These are phyloP conservation scores for Arthroderma sp. DNA, from an alignment of 2,329 filamentous ascomycete genomes.

Conservation along the genomic window DNA sequence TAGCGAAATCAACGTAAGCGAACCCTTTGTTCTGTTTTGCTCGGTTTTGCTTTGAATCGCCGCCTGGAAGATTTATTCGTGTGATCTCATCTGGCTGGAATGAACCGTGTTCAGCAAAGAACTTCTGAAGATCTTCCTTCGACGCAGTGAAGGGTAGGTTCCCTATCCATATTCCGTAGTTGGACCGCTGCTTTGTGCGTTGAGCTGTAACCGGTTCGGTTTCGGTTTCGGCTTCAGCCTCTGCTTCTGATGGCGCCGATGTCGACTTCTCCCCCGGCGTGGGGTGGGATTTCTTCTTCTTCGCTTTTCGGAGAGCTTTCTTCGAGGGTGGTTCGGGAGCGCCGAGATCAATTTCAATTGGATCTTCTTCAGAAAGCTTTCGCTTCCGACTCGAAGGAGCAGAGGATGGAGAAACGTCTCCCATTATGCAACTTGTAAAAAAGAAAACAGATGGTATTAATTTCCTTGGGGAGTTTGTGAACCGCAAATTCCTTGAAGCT, in stretches of 20 bases:
- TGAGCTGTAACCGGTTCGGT: neutral
- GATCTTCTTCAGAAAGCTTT: constrained; percentile 42
- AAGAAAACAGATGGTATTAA: too few relatives aligned
- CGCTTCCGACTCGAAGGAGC: constrained; percentile 40
- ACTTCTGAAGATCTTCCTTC: constrained; percentile 59
- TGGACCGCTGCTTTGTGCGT: constrained; percentile 46
- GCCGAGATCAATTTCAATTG: constrained; percentile 73
- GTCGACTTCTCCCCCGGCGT: constrained; percentile 26
- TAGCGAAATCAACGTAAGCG: constrained; percentile 85
- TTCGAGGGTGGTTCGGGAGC: constrained; percentile 94
- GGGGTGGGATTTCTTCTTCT: constrained; percentile 46
- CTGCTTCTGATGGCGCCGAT: constrained; percentile 22
- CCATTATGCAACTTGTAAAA: constrained; percentile 1
- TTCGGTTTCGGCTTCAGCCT: constrained; percentile 10
- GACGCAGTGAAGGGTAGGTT: constrained; percentile 80
- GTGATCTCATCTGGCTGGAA: constrained; percentile 63
- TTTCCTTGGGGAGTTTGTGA: too few relatives aligned
- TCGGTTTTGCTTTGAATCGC: constrained; percentile 34
- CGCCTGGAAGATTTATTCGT: constrained; percentile 63
- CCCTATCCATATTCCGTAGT: constrained; percentile 87
- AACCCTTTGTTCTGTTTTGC: constrained; percentile 75
- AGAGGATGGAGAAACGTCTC: constrained; percentile 3
- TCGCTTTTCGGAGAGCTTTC: constrained; percentile 76
- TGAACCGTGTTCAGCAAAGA: constrained; percentile 59
- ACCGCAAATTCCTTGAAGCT: too few relatives aligned